Evolutionary conservation across 1,284 basidiomycete genomes (phyloP).

Genomic region (Apiotrichum veenhuisii): DNA sequence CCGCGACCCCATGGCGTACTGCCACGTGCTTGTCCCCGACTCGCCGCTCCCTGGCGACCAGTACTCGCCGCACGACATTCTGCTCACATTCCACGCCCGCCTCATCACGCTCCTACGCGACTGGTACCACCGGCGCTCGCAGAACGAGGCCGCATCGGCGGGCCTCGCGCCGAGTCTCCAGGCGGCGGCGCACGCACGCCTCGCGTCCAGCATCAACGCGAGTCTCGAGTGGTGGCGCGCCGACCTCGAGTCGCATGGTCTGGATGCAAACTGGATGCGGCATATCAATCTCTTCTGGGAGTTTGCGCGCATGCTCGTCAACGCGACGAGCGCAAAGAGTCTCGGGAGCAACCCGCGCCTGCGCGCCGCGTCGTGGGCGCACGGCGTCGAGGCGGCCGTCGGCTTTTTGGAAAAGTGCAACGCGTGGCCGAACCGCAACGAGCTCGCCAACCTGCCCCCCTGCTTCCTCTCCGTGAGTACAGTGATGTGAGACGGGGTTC

Average conservation of each 20-base stretch:
- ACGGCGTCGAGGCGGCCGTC: constrained; percentile 27
- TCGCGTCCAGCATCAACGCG: constrained; percentile 26
- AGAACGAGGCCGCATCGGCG: constrained; percentile 5
- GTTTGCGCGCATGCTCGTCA: constrained; percentile 35
- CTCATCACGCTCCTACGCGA: constrained; percentile 33
- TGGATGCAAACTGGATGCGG: constrained; percentile 13
- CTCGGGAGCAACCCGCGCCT: constrained; percentile 15
- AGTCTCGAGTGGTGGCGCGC: constrained; percentile 31
- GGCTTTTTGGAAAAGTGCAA: constrained; percentile 30
- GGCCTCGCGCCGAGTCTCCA: neutral
- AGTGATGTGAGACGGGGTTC: too few species aligned
- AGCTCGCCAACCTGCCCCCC: constrained; percentile 30
- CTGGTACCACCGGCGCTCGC: constrained; percentile 25
- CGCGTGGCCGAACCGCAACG: constrained; percentile 23
- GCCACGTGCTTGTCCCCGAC: constrained; percentile 24
- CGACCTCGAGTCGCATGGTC: constrained; percentile 19
- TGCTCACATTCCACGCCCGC: constrained; percentile 37
- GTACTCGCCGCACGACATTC: constrained; percentile 27
- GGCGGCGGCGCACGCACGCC: constrained; percentile 6
- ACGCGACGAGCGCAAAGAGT: constrained; percentile 26
- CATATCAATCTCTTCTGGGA: constrained; percentile 32
- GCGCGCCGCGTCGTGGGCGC: constrained; percentile 8
- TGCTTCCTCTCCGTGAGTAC: constrained; percentile 30
- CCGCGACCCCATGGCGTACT: constrained; percentile 27
- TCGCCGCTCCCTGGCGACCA: constrained; percentile 13